A percentile compares a stretch with the other conserved stretches of the same genome.
These are phyloP conservation scores for Glycine latifolia DNA, from an alignment of 306 rosid species.

Conservation along the genomic window DNA sequence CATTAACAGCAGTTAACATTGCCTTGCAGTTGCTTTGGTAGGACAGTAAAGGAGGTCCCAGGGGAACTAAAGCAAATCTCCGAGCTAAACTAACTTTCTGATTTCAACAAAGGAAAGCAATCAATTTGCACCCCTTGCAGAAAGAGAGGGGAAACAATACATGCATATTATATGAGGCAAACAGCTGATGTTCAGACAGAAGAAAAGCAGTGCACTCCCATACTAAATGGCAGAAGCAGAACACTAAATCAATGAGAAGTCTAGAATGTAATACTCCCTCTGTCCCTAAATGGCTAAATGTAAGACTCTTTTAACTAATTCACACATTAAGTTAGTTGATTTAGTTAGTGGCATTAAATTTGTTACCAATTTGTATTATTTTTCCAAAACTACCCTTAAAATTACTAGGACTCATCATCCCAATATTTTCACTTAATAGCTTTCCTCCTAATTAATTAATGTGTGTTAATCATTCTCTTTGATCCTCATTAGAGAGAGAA, in stretches of 20 bases:
- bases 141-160: not conserved
- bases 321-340: too few species aligned
- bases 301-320: too few species aligned
- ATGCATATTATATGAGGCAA: not conserved
- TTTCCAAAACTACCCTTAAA: too few species aligned
- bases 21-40: conserved; percentile 90
- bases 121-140: conserved; percentile 22
- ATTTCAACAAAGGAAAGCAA: conserved; percentile 32
- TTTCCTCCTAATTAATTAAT: too few species aligned
- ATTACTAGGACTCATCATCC: too few species aligned
- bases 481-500: too few species aligned
- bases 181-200: conserved; percentile 19
- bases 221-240: conserved; percentile 33
- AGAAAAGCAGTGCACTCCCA: not conserved
- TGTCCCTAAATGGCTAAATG: too few species aligned
- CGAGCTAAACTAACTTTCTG: conserved; percentile 99
- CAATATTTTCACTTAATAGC: too few species aligned
- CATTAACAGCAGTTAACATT: conserved; percentile 85
- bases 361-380: too few species aligned
- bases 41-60: conserved; percentile 94
- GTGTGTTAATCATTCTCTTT: too few species aligned
- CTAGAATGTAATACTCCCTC: conserved; percentile 9
- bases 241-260: conserved; percentile 28
- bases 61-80: conserved; percentile 96
- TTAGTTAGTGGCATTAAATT: too few species aligned